Base-by-base conservation (phyloP, 257 asterid genomes). In the Nicotiana undulata region DNA sequence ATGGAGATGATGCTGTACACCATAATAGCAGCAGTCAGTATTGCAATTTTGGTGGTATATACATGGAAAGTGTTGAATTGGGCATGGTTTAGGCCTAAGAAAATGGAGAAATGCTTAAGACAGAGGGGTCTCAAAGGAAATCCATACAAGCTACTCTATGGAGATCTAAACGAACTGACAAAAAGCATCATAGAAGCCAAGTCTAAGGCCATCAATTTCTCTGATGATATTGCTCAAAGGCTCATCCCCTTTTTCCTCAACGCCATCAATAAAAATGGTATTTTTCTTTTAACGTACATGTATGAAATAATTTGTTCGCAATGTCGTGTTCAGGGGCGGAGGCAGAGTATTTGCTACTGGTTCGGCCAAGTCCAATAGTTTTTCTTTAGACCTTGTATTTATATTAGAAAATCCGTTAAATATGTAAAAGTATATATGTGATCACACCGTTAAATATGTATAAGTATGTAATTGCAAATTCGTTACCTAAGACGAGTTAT, bases 81-180 rank as follows among this genome's bases (percentile, higher is more conserved):
- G 88, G 85, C 13, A 1, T 86, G 88, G 91, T 16, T 89, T 28
- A 67, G 67, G 80, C 91, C 92, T 4, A 82, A 81, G 75, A 77
- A 80, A 75, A 0, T 83, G 60, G 91, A 88, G 77, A 83, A 80
- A 18, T 53, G 63, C 63, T 86, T 89, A 28, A 84, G 86, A 64
- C 29, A 82, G 20, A 85, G 81, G 17, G 90, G 93, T 16, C 83
- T 88, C 26, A 81, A 22, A 1, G 93, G 91, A 7, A 86, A 82
- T 58, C 34, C 85, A 2, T 90, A 86, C 63, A 86, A 79, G 79
- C 9, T 86, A 3, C 52, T 87, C 46, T 56, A 79, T 34, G 92
- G 93, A 4, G 91, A 90, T 67, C 72, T 26, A 58, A 83, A 79
- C 20, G 89, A 90, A 12, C 55, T 86, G 0, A 49, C 18, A 7